Conservation (phyloP, 2,329 filamentous ascomycete species). For the Verticillium albo-atrum region DNA sequence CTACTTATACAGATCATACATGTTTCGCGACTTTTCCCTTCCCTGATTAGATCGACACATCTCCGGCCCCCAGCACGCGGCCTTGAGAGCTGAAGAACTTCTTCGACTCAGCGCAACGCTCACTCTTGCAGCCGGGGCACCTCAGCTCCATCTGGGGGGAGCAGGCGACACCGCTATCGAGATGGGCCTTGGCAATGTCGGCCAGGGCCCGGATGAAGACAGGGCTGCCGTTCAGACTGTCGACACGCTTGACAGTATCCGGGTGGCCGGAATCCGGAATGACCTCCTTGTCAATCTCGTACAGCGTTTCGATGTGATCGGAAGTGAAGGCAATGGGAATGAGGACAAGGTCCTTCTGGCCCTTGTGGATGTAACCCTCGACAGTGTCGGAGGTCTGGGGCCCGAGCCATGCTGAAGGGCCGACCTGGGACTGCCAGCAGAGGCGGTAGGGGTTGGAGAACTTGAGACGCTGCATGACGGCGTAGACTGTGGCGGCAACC, state of each 20-base stretch:
- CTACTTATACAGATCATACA: neutral
- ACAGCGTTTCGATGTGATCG: constrained; percentile 98
- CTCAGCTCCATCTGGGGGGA: constrained; percentile 84
- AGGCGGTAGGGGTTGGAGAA: constrained; percentile 89
- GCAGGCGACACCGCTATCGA: constrained; percentile 63
- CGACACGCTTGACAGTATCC: constrained; percentile 81
- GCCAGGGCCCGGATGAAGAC: constrained; percentile 89
- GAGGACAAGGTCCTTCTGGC: constrained; percentile 83
- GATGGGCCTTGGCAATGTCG: constrained; percentile 76
- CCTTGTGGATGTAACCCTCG: constrained; percentile 82
- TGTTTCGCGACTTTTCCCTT: neutral
- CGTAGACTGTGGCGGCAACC: constrained; percentile 91
- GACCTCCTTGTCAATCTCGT: constrained; percentile 89
- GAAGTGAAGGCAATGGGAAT: constrained; percentile 97
- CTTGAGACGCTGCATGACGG: constrained; percentile 88
- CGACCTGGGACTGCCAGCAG: constrained; percentile 98
- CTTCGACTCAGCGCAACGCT: constrained; percentile 76
- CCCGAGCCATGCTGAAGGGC: constrained; percentile 90
- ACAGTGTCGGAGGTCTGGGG: constrained; percentile 90
- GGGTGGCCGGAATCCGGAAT: constrained; percentile 79
- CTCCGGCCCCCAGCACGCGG: neutral
- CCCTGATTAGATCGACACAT: neutral
- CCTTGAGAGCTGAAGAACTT: constrained; percentile 50
- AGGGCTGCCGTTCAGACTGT: constrained; percentile 85
- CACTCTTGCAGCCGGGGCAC: constrained; percentile 90